Base-by-base conservation (phyloP, 2,329 filamentous ascomycete species). In the Pseudocercospora cruenta region DNA sequence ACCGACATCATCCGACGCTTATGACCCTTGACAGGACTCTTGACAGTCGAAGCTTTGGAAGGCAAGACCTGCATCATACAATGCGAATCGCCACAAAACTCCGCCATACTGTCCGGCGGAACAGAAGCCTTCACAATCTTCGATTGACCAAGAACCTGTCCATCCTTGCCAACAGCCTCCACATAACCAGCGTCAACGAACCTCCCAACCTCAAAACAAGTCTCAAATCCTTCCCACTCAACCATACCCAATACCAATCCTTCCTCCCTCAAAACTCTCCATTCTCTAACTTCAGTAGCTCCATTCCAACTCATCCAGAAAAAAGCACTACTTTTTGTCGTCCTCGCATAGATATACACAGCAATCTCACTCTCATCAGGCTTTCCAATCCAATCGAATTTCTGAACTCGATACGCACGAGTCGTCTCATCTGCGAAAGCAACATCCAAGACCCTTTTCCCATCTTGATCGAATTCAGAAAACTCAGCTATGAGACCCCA, bases 231-330 rank as follows among this genome's bases (percentile, higher is more conserved):
- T 10, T 60, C 39, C 22, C 21, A 58, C 10, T 57, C 60, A 16
- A 14, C 57, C 31, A 5, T 49, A 28, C 57, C 57, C 60, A 43
- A 47, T 8, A 47, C n/a, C 6, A 43, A 31, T 54, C n/a, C 16
- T 8, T 21, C 28, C n/a, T 58, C 16, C 10, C 19, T 19, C 19
- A 22, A 39, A 22, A 28, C 45, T 21, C 73, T 71, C 77, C 78
- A 81, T 5, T 14, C 53, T 2, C 64, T 70, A 4, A 81, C 71
- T 24, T 80, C 78, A 0, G 79, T 81, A 8, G 79, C 79, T 0
- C 79, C 79, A 49, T 80, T 75, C 73, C 73, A 76, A 60, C 70
- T 73, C 39, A 80, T 74, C 67, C 79, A 67, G 28, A 63, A 33
- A 28, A 43, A 55, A 1, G 43, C 28, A 14, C n/a, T 53, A 26